Evolutionary conservation across 768 basidiomycete species (phyloP).

Genomic region (Atractiella rhizophila): DNA sequence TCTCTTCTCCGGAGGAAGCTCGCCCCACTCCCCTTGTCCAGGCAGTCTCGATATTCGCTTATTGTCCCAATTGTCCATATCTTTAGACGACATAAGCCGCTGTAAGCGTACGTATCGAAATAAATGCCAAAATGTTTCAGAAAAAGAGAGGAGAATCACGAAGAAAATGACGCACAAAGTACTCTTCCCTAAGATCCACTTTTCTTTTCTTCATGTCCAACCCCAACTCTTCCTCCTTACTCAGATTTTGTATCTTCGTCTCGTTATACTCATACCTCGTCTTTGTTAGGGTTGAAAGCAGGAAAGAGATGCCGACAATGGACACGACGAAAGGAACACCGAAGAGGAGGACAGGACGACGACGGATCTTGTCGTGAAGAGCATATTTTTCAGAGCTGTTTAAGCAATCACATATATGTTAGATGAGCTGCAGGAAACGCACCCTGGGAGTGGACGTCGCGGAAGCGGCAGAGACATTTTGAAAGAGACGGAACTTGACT

Average conservation of each 20-base stretch:
- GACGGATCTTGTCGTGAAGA: constrained; percentile 6
- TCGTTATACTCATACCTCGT: constrained; percentile 74
- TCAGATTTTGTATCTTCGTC: constrained; percentile 49
- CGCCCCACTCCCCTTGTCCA: constrained; percentile 84
- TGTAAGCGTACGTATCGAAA: constrained; percentile 16
- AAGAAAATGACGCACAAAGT: constrained; percentile 44
- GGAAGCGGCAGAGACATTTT: no score
- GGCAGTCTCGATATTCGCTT: constrained; percentile 57
- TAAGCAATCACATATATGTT: no score
- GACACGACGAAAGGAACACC: constrained; percentile 65
- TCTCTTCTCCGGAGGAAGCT: constrained; percentile 30
- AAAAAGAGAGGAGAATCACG: neutral
- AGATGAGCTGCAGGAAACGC: no score
- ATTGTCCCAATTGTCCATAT: constrained; percentile 50
- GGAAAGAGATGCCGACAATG: constrained; percentile 68
- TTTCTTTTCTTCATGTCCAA: constrained; percentile 44
- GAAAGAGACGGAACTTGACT: no score
- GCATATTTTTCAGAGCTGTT: neutral
- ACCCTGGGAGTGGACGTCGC: no score
- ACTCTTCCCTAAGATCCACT: constrained; percentile 84
- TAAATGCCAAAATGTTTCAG: neutral
- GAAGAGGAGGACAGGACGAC: constrained; percentile 29
- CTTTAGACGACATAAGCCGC: constrained; percentile 39
- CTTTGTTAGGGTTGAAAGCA: constrained; percentile 55
- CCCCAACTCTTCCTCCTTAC: constrained; percentile 51